Evolutionary conservation across 257 asterid genomes (phyloP), one percentile per base, ranked within the genome.

Genomic region (Plectranthus barbatus): DNA sequence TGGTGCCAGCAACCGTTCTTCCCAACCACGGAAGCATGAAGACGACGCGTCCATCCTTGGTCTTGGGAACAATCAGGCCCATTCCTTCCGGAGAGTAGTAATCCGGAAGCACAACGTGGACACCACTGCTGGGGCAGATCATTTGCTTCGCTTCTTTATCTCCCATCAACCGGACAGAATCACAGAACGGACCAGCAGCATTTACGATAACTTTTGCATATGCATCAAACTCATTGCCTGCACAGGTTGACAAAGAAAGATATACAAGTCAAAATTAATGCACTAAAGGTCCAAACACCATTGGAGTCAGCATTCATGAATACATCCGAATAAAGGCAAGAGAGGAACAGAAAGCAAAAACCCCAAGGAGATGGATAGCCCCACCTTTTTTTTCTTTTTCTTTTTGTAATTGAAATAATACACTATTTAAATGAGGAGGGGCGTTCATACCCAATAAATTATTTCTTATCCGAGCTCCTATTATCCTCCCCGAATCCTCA

Each of bases 11-110:
- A 67, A 93, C 85, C 47, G 99, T 93, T 80, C 97, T 81, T 60
- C 99, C 99, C 61, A 93, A 47, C 99, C 99, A 93, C 7, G 99
- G 99, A 55, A 93, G 99, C 99, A 93, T 90, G 81, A 93, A 93
- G 36, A 90, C 74, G 57, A 93, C 96, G 71, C 99, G 97, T 3
- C 97, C 99, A 77, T 93, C 99, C 83, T 87, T 93, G 46, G 99
- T 93, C 80, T 93, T 93, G 56, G 99, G 99, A 76, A 93, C 99
- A 77, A 93, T 93, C 76, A 93, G 82, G 56, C 99, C 99, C 99
- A 93, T 93, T 56, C 97, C 97, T 17, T 90, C 95, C 2, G 99
- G 99, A 63, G 99, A 93, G 75, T 93, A 93, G 68, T 93, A 93
- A 73, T 93, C 99, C 48, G 99, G 99, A 69, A 93, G 99, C 70